Evolutionary conservation across 164 flowering plant species (phyloP).

Genomic region (Nymphaea colorata): DNA sequence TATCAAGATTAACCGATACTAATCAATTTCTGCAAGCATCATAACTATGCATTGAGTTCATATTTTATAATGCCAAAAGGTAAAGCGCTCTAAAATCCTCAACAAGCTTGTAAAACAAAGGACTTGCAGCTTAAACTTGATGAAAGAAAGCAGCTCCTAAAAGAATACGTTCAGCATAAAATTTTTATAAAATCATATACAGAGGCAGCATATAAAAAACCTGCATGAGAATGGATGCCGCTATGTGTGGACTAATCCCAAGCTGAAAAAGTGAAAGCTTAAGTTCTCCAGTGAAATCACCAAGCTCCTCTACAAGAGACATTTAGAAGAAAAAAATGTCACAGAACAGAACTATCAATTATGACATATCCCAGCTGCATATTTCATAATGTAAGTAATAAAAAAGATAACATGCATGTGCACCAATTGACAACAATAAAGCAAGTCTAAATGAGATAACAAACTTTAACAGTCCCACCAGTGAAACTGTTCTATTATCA

Average conservation of each 20-base stretch:
- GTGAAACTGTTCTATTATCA: too few species aligned
- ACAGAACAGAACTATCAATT: background rate
- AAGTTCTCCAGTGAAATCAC: constrained; percentile 61
- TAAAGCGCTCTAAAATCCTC: too few species aligned
- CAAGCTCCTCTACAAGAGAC: constrained; percentile 69
- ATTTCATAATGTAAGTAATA: too few species aligned
- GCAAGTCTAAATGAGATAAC: background rate
- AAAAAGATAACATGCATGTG: background rate
- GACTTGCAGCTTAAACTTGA: too few species aligned
- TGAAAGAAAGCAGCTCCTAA: too few species aligned
- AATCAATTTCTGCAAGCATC: too few species aligned
- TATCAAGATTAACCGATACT: too few species aligned
- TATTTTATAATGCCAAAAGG: too few species aligned
- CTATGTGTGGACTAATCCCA: constrained; percentile 94
- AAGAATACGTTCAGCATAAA: too few species aligned
- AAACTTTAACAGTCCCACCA: background rate
- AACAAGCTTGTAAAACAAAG: too few species aligned
- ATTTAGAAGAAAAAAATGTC: background rate
- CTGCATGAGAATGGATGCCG: constrained; percentile 96
- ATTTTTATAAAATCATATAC: too few species aligned
- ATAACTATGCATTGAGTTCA: too few species aligned
- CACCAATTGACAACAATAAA: background rate
- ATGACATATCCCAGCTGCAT: background rate
- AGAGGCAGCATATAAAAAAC: constrained; percentile 17
- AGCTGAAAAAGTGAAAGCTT: constrained; percentile 97